Evolutionary conservation across 805 yeast species (phyloP), one percentile per base, ranked within the genome.

Genomic region (Lipomyces yamanashiensis): DNA sequence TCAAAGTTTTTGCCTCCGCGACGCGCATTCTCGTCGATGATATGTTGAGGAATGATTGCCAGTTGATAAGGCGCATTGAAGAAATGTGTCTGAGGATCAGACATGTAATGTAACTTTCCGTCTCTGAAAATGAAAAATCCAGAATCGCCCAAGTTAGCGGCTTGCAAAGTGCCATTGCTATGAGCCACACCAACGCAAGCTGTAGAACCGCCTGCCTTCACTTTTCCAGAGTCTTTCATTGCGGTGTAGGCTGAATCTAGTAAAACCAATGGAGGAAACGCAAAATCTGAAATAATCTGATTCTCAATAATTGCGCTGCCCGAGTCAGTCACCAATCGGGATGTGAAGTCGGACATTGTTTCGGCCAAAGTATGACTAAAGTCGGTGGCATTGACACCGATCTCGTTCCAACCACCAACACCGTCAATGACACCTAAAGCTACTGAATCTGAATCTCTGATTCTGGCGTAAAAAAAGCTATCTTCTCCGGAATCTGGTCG

Each of bases 401-500:
- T 87, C 65, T 90, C 95, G 1, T 89, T 84, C 98, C 98, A 93
- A 2, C 98, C 98, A 15, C 98, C 98, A 3, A 95, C 98, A 13
- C 99, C 99, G 77, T 93, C 99, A 6, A 97, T 77, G 5, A 71
- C 73, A 8, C 74, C 73, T 2, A 71, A 64, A 3, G 73, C 74
- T 21, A 70, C 64, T 3, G 71, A 71, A 17, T 57, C 57, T 7
- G 64, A 61, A 40, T 70, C 66, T 17, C 58, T 56, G 12, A 69
- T 40, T 34, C 39, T 55, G n/a, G 64, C n/a, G 41, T 43, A 34
- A 49, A 71, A 71, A 44, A 66, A 71, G 12, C 70, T 54, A 57
- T 71, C 73, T 47, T 71, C 73, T 7, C 73, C 73, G 7, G 74
- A 53, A 17, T 57, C 62, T 3, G 71, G 69, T 12, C 69, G 43